phyloP scores from a whole-genome alignment of 2,329 filamentous ascomycete species.

The Annulohypoxylon truncatum region DNA sequence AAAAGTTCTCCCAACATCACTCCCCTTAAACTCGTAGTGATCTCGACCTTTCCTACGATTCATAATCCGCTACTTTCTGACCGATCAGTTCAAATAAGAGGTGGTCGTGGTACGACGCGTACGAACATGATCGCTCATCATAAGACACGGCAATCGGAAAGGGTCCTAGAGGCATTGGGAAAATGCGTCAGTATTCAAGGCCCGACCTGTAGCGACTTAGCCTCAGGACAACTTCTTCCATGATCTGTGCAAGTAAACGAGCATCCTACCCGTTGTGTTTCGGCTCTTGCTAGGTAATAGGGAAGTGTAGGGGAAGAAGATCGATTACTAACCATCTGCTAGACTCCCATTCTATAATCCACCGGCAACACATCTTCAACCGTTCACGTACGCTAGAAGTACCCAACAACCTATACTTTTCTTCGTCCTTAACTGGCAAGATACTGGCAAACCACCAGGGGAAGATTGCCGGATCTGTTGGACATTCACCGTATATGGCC shows the following conservation, averaged over 20 bases:
- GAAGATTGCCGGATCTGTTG: slow-evolving; percentile 79
- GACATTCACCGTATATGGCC: slow-evolving; percentile 80
- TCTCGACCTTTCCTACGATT: background rate
- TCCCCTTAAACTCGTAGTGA: background rate
- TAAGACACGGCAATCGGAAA: slow-evolving; percentile 45
- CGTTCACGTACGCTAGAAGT: slow-evolving; percentile 82
- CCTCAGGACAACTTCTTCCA: slow-evolving; percentile 6
- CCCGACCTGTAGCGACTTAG: slow-evolving; percentile 29
- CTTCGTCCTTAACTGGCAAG: slow-evolving; percentile 78
- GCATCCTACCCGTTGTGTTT: background rate
- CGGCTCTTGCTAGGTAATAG: slow-evolving; percentile 2
- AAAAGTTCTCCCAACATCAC: slow-evolving; percentile 6
- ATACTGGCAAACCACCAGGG: slow-evolving; percentile 93
- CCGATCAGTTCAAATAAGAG: background rate
- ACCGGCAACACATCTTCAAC: slow-evolving; percentile 83
- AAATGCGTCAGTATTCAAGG: slow-evolving; percentile 39
- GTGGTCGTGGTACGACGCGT: background rate
- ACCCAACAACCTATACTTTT: slow-evolving; percentile 81
- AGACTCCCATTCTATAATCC: slow-evolving; percentile 79
- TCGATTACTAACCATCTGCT: slow-evolving; percentile 73
- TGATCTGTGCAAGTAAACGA: background rate
- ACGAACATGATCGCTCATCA: slow-evolving; percentile 30
- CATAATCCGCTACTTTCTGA: background rate
- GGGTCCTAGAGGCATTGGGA: slow-evolving; percentile 38
- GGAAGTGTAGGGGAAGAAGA: background rate